Conservation (phyloP, 441 rosid species). For the Populus hybrid region DNA sequence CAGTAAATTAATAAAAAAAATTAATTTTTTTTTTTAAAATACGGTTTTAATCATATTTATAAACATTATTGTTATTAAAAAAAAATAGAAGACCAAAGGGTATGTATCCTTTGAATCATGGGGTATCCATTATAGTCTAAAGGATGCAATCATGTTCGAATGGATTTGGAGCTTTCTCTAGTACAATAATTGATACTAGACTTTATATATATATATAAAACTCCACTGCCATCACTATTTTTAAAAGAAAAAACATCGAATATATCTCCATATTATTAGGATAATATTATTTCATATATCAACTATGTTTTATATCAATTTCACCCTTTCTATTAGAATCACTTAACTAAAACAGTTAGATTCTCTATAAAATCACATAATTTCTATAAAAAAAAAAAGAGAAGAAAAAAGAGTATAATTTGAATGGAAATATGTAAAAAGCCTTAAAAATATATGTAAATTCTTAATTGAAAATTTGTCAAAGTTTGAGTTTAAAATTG, state of each 20-base stretch:
- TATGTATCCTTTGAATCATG: neutral
- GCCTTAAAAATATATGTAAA: no score
- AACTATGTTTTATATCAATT: no score
- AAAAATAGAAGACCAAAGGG: neutral
- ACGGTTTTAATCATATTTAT: no score
- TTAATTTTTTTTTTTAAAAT: no score
- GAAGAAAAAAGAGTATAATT: no score
- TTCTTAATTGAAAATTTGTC: neutral
- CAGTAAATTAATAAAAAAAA: no score
- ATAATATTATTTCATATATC: neutral
- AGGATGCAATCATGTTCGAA: neutral
- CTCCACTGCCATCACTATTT: neutral
- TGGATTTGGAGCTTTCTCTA: neutral
- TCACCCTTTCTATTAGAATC: neutral
- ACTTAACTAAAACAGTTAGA: neutral
- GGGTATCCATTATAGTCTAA: neutral
- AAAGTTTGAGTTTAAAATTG: neutral
- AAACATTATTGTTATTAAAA: no score
- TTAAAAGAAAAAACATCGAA: neutral
- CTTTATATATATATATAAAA: no score
- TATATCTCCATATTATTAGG: neutral
- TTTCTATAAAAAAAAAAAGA: no score
- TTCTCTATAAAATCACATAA: neutral
- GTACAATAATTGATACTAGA: neutral
- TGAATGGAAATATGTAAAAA: no score